Evolutionary conservation across 1,139 yeast genomes (phyloP).

Genomic region (Sugiyamaella pinicola): DNA sequence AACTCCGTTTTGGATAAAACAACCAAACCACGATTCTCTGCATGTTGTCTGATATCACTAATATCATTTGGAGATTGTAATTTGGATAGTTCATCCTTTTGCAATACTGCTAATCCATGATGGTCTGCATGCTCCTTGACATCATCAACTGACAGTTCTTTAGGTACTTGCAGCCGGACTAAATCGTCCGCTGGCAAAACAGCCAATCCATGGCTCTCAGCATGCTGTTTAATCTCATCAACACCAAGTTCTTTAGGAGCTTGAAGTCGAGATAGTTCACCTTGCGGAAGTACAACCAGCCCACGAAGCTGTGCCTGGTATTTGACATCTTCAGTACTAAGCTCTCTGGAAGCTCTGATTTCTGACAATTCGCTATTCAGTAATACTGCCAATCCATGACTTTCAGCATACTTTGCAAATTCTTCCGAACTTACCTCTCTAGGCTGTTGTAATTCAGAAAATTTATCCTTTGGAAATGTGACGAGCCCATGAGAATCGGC

Average conservation of each 20-base stretch:
- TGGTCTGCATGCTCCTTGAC: slow-evolving; percentile 23
- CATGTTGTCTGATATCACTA: slow-evolving; percentile 30
- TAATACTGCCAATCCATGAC: slow-evolving; percentile 30
- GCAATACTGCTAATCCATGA: slow-evolving; percentile 22
- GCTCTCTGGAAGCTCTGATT: not conserved
- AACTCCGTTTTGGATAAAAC: slow-evolving; percentile 31
- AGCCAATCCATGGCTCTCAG: slow-evolving; percentile 36
- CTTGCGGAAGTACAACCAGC: slow-evolving; percentile 35
- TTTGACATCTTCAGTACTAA: slow-evolving; percentile 10
- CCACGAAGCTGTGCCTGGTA: slow-evolving; percentile 33
- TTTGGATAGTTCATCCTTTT: slow-evolving; percentile 25
- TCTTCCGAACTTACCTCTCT: slow-evolving; percentile 17
- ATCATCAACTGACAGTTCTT: slow-evolving; percentile 23
- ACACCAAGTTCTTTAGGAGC: slow-evolving; percentile 22
- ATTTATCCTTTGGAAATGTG: slow-evolving; percentile 8
- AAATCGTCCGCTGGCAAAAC: slow-evolving; percentile 27
- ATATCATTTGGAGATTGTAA: too few species aligned
- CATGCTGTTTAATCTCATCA: slow-evolving; percentile 30
- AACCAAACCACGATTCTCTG: slow-evolving; percentile 36
- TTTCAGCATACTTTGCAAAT: slow-evolving; percentile 24
- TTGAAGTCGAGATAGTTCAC: slow-evolving; percentile 29
- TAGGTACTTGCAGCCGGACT: not conserved
- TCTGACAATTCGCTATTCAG: slow-evolving; percentile 23
- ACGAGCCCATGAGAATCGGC: slow-evolving; percentile 37
- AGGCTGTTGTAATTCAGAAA: slow-evolving; percentile 2